phyloP scores from a whole-genome alignment of 345 rosid species.

The Syzygium grande region DNA sequence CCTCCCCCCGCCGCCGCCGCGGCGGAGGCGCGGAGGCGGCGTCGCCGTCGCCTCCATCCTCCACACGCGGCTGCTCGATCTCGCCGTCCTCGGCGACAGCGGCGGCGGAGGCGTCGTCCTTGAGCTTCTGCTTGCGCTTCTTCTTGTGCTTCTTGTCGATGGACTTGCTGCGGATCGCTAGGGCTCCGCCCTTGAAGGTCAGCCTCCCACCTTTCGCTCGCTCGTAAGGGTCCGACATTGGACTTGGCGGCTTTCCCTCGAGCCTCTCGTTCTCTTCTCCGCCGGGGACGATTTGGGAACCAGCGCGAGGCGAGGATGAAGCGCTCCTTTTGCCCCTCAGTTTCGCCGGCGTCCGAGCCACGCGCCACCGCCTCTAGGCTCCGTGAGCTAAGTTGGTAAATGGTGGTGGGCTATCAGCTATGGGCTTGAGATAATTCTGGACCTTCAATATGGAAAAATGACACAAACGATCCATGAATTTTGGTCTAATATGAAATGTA shows the following conservation, averaged over 20 bases:
- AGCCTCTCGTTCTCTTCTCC: not conserved
- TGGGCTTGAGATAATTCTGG: not conserved
- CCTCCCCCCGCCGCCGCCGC: constrained; percentile 5
- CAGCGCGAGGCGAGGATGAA: not conserved
- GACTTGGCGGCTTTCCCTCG: not conserved
- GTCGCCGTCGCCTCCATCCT: not conserved
- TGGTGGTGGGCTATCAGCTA: not conserved
- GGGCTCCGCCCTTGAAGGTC: constrained; percentile 67
- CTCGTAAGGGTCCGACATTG: constrained; percentile 75
- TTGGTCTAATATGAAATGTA: no score
- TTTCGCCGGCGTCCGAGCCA: not conserved
- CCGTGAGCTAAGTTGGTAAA: not conserved
- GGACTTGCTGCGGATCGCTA: constrained; percentile 53
- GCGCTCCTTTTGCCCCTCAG: not conserved
- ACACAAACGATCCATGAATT: no score
- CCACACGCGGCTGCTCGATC: constrained; percentile 5
- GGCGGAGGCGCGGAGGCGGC: not conserved
- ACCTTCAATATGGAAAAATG: not conserved
- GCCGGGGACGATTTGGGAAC: not conserved
- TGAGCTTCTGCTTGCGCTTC: constrained; percentile 21
- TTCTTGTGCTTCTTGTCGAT: constrained; percentile 62
- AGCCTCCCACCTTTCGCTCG: constrained; percentile 60
- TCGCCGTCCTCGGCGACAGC: constrained; percentile 2
- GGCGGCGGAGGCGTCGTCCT: constrained; percentile 3
- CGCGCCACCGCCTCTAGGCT: not conserved